Evolutionary conservation across 106 monocot species (phyloP), one percentile per base, ranked within the genome.

Genomic region (Vanilla planifolia): DNA sequence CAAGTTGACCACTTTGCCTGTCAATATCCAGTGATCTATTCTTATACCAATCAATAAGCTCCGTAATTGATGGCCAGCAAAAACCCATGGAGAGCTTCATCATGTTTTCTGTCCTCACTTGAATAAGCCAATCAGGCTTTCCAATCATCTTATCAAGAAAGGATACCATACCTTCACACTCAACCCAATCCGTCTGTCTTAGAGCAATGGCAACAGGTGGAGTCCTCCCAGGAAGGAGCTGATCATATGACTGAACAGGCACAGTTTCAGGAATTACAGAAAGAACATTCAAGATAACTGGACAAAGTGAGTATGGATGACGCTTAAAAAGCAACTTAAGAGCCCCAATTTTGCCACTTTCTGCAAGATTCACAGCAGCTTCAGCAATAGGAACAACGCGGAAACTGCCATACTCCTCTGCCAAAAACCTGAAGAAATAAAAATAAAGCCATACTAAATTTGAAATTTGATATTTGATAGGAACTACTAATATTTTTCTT

Each of bases 301-400:
- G 35, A 2, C 76, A 74, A 39, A 87, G 68, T 19, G 91, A 87
- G 65, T 91, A 96, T 43, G 87, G 96, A 72, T 96, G 96, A 43
- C 96, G 86, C 64, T 91, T 96, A 51, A 96, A 96, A 26, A 96
- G 78, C 29, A 96, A 59, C 40, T 96, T 88, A 59, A 96, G 73
- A 27, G 96, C 96, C 23, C 96, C 96, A 65, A 96, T 87, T 81
- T 88, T 96, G 1, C 96, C 90, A 68, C 71, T 82, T 73, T 88
- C 91, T 80, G 96, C 90, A 46, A 96, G 80, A 71, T 61, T 64
- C 60, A 79, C 62, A 57, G 90, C 96, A 65, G 73, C 66, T 67
- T 67, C 62, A 33, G 39, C 48, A 9, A 96, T 63, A 44, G 84
- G 69, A 13, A 43, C 33, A 32, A 62, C 68, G n/a, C 83, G 78